Conservation (phyloP, 129 eudicot genomes). For the Glebionis coronaria region DNA sequence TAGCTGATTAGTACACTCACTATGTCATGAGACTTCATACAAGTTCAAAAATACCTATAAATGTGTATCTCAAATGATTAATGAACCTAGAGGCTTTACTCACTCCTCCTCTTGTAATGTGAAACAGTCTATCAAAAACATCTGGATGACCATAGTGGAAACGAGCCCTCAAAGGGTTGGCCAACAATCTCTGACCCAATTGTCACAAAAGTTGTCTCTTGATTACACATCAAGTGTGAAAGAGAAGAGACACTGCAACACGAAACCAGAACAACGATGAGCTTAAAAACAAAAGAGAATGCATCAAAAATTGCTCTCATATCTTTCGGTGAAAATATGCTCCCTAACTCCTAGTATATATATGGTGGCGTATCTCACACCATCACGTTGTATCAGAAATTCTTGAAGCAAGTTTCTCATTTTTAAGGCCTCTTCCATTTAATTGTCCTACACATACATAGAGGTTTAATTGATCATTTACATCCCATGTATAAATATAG, state of each 20-base stretch:
- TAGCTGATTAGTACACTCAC: too few species aligned
- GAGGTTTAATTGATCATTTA: too few species aligned
- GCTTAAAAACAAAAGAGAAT: too few species aligned
- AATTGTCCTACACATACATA: constrained; percentile 77
- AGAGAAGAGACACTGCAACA: constrained; percentile 91
- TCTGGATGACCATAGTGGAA: constrained; percentile 99
- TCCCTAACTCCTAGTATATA: constrained; percentile 85
- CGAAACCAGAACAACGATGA: too few species aligned
- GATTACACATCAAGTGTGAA: constrained; percentile 97
- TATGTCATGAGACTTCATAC: too few species aligned
- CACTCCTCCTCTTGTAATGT: constrained; percentile 88
- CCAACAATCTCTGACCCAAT: constrained; percentile 93
- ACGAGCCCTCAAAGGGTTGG: constrained; percentile 93
- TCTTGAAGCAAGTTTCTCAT: constrained; percentile 96
- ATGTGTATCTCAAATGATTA: too few species aligned
- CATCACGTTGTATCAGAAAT: constrained; percentile 79
- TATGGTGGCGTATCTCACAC: constrained; percentile 79
- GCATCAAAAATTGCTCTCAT: too few species aligned
- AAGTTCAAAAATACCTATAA: too few species aligned
- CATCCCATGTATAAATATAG: too few species aligned
- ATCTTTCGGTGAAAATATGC: constrained; percentile 70
- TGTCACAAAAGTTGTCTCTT: constrained; percentile 94
- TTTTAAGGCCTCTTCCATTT: constrained; percentile 99
- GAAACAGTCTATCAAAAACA: constrained; percentile 85
- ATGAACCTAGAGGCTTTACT: constrained; percentile 94